Evolutionary conservation across 768 basidiomycete species (phyloP), one percentile per base, ranked within the genome.

Genomic region (Terana coerulea): DNA sequence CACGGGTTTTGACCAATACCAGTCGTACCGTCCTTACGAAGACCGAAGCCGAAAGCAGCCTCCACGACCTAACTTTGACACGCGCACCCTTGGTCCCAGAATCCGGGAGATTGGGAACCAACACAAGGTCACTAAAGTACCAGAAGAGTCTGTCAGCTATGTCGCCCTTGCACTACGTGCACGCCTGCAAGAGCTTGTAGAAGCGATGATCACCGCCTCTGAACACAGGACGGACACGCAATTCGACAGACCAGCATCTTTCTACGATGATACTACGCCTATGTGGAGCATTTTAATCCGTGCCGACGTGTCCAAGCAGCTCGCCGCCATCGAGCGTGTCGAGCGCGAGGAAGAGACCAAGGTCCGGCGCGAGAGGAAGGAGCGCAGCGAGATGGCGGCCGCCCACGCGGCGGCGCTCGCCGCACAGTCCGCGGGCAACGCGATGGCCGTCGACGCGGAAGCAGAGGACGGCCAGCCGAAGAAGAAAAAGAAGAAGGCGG

Each of bases 311-410:
- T 83, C 78, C 24, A 93, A 91, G 66, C 86, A 91, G 68, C 72
- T 92, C 0, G 75, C 77, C 0, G 80, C 79, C 14, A 68, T 95
- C 25, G 92, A 95, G 67, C 81, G 79, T 54, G 76, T 77, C 7
- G 91, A 95, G 61, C 72, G 89, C 41, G 93, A 93, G 59, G 93
- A 95, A 47, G 92, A 95, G 69, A 77, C 79, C 64, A 75, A 75
- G 53, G 69, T 87, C 40, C 75, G 91, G 37, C 70, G 86, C 47
- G 90, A 93, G 66, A 72, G 92, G 40, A 91, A 87, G 63, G 86
- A 91, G 61, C 76, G 90, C 14, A 77, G 76, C 8, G 88, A 91
- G 31, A 74, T 84, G 61, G 80, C 84, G 0, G 84, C 86, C 5
- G 84, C 84, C 0, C 84, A 86, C 54, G 77, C 84, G 1, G 82